A percentile compares a stretch with the other conserved stretches of the same genome.
Evolutionary conservation across 495 filamentous ascomycete genomes (phyloP).

Genomic region (Aspergillus funiculosus): DNA sequence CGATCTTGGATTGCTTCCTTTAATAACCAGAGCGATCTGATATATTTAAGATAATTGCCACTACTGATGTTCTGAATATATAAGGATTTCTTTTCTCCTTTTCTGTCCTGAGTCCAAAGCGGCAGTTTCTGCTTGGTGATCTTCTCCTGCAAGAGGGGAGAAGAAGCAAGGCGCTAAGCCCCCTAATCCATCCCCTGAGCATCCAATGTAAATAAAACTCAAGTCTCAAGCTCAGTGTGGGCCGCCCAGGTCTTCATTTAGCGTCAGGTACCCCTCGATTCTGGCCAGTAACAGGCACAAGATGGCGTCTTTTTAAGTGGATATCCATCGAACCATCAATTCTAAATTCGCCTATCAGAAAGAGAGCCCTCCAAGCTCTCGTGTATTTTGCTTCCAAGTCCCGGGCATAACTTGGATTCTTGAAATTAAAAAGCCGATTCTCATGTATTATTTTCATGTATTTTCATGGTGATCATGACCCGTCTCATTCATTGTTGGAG

Average conservation of each 20-base stretch:
- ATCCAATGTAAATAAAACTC: slow-evolving; percentile 11
- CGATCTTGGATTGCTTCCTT: background rate
- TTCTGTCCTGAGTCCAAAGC: background rate
- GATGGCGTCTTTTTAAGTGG: background rate
- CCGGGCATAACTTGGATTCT: too few relatives aligned
- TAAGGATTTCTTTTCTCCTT: background rate
- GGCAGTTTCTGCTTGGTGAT: too few relatives aligned
- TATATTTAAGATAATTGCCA: background rate
- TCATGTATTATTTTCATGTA: too few relatives aligned
- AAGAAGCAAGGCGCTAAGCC: slow-evolving; percentile 8
- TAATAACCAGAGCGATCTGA: background rate
- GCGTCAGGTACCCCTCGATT: slow-evolving; percentile 29
- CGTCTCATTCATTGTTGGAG: too few relatives aligned
- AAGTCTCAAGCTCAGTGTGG: slow-evolving; percentile 11
- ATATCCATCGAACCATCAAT: background rate
- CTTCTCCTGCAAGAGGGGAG: background rate
- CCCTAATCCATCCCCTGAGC: slow-evolving; percentile 1
- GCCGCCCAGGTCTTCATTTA: slow-evolving; percentile 11
- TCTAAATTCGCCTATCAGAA: slow-evolving; percentile 3
- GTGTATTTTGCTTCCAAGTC: too few relatives aligned
- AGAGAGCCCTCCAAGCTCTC: too few relatives aligned
- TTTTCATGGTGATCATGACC: too few relatives aligned
- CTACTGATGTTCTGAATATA: too few relatives aligned
- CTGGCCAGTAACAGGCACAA: slow-evolving; percentile 19
- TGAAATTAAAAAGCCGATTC: too few relatives aligned